Conservation (phyloP, 805 yeast species). For the Yamadazyma ubonensis region DNA sequence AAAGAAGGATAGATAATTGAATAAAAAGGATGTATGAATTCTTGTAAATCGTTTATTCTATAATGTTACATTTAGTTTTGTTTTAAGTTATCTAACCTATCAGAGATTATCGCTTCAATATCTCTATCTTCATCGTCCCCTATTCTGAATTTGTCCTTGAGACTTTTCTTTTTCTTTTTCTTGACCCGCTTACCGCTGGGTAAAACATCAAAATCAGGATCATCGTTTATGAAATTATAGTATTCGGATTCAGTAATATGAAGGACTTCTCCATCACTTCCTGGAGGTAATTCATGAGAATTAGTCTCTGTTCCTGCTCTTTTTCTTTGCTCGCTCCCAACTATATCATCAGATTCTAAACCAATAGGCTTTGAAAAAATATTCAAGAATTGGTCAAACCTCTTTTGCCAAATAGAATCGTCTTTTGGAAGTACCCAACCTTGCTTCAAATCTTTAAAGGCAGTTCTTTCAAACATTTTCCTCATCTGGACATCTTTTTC, state of each 20-base stretch:
- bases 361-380: slow-evolving; percentile 1
- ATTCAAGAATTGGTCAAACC: slow-evolving; percentile 1
- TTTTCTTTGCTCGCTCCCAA: slow-evolving; percentile 45
- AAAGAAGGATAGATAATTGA: too few relatives aligned
- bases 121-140: slow-evolving; percentile 36
- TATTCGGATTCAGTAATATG: slow-evolving; percentile 27
- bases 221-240: not conserved
- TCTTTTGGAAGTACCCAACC: slow-evolving; percentile 72
- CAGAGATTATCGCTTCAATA: slow-evolving; percentile 54
- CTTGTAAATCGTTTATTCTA: not conserved
- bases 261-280: slow-evolving; percentile 33
- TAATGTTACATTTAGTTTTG: not conserved
- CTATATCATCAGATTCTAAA: slow-evolving; percentile 8
- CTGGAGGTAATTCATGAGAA: slow-evolving; percentile 52
- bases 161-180: slow-evolving; percentile 21
- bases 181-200: slow-evolving; percentile 73
- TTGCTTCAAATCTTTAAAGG: slow-evolving; percentile 71
- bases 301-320: slow-evolving; percentile 49
- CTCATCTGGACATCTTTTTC: slow-evolving; percentile 71
- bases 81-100: slow-evolving; percentile 29
- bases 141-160: slow-evolving; percentile 9
- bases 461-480: slow-evolving; percentile 66
- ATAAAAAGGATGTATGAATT: not conserved
- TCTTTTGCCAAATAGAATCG: slow-evolving; percentile 24
- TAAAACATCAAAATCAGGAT: slow-evolving; percentile 49